Percentiles rank a stretch among this genome's conserved stretches.
Conservation (phyloP, 202 grass and related monocot genomes). For the Zoysia matrella region DNA sequence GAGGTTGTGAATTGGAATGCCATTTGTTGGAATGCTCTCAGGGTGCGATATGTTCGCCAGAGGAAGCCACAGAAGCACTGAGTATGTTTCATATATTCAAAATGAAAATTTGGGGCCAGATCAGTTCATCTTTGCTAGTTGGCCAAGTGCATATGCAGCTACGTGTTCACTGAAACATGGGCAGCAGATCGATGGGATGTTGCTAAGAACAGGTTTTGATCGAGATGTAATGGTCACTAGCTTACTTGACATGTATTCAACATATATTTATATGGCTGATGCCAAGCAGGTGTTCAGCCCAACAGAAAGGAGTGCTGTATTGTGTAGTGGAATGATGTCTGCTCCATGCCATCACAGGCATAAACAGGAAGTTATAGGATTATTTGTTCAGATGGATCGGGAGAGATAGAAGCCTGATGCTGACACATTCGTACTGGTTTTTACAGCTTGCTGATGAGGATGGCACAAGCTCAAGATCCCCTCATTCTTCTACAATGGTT, state of each 20-base stretch:
- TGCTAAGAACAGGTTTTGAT: conserved; percentile 59
- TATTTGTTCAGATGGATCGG: conserved; percentile 67
- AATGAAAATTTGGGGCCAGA: conserved; percentile 53
- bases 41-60: conserved; percentile 54
- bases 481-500: no score
- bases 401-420: conserved; percentile 56
- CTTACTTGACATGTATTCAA: conserved; percentile 83
- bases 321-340: conserved; percentile 73
- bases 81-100: conserved; percentile 56
- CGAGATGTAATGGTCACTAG: conserved; percentile 42
- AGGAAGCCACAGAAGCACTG: conserved; percentile 54
- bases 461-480: no score
- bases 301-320: conserved; percentile 34
- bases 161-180: conserved; percentile 52
- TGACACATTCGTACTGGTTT: conserved; percentile 59
- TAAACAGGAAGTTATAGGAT: conserved; percentile 46
- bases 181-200: conserved; percentile 61
- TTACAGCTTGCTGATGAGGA: conserved; percentile 70
- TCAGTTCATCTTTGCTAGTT: conserved; percentile 63
- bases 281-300: conserved; percentile 54
- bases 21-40: conserved; percentile 66
- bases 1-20: conserved; percentile 35
- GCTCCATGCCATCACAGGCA: conserved; percentile 60
- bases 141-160: conserved; percentile 60
- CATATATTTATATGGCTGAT: conserved; percentile 58